These are phyloP conservation scores for Cladobotryum protrusum DNA, from an alignment of 2,329 filamentous ascomycete genomes.

Conservation along the genomic window DNA sequence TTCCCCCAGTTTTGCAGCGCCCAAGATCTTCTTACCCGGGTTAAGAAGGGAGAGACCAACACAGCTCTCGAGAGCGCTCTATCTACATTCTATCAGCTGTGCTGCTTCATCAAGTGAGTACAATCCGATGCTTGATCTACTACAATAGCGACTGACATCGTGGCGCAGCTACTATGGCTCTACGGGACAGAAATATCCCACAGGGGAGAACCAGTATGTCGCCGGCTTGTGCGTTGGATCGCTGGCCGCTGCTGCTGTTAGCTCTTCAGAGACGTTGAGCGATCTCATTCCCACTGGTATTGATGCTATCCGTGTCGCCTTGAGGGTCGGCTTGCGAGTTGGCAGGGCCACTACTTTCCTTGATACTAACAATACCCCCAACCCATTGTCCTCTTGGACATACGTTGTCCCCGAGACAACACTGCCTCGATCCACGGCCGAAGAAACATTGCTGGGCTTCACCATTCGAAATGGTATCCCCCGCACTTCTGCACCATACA, in stretches of 20 bases:
- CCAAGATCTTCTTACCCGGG: constrained; percentile 8
- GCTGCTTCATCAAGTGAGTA: constrained; percentile 6
- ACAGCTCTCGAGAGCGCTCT: constrained; percentile 7
- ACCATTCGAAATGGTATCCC: background rate
- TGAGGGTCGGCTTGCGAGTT: constrained; percentile 6
- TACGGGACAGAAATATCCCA: constrained; percentile 1
- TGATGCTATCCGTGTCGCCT: constrained; percentile 6
- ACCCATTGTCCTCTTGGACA: constrained; percentile 3
- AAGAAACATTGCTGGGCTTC: constrained; percentile 1
- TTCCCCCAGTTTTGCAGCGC: constrained; percentile 8
- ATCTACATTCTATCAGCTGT: constrained; percentile 7
- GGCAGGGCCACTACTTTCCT: constrained; percentile 6
- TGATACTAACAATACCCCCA: background rate
- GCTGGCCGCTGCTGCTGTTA: constrained; percentile 8
- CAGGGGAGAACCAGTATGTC: background rate
- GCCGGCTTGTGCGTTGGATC: constrained; percentile 8
- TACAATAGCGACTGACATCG: background rate
- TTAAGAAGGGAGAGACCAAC: background rate
- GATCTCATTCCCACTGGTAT: constrained; percentile 6
- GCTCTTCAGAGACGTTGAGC: constrained; percentile 5
- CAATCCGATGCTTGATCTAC: background rate
- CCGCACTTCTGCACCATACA: constrained; percentile 3
- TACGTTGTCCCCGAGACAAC: constrained; percentile 5
- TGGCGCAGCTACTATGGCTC: constrained; percentile 4
- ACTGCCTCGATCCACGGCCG: background rate